Base-by-base conservation (phyloP, 805 yeast species). In the Candida boidinii region DNA sequence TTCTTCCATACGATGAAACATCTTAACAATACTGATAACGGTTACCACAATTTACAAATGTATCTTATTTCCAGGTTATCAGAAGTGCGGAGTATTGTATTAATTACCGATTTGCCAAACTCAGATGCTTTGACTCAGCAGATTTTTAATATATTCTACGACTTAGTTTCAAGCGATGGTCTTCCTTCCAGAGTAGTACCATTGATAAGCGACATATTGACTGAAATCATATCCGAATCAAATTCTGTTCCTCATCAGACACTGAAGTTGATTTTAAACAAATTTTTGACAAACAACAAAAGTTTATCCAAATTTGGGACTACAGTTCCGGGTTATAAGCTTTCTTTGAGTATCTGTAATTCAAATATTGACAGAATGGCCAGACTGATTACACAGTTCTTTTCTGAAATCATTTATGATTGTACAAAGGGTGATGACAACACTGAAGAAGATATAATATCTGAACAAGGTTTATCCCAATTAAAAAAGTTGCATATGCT, bases 31-130 rank as follows among this genome's bases (percentile, higher is more conserved):
- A 44, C 60, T 6, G 76, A 76, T 35, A 76, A 74, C 14, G 19
- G 25, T 26, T 76, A 73, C 47, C 77, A 70, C 40, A 57, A 66
- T 4, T 84, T 81, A 44, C 77, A 76, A 38, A 65, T 74, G 20
- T 76, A 81, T 42, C 48, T 86, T 23, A 57, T 86, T 37, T 78
- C 80, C 14, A 65, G 77, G 34, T 54, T 87, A 16, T 77, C 87
- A 0, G 92, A 82, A 48, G 84, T 80, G 10, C 69, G 87, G 49
- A 75, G 87, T 13, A 71, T 79, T 24, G 79, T 83, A 11, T 60
- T 86, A 23, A 68, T 83, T 12, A 73, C 90, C 0, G 96, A 86
- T 50, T 61, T 86, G 16, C 80, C 84, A 2, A 72, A 73, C 34
- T 61, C 83, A 1, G 73, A 68, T 18, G 53, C 58, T 15, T 54